A percentile compares a stretch with the other conserved stretches of the same genome.
phyloP scores from a whole-genome alignment of 805 yeast species.

The Jamesozyma spencerorum region DNA sequence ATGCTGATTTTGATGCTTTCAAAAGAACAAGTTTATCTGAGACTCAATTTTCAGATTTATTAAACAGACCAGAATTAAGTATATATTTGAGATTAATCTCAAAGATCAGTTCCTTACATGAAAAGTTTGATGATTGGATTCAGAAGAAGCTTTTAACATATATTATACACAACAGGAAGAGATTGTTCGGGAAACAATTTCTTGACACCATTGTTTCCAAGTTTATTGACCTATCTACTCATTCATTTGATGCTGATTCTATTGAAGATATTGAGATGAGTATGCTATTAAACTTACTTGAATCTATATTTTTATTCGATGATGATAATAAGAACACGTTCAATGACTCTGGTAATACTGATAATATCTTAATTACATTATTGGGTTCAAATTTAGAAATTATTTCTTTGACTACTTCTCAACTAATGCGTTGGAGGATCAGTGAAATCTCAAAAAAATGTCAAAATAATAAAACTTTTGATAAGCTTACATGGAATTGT shows the following conservation, averaged over 20 bases:
- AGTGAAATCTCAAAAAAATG: constrained; percentile 22
- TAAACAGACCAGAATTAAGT: constrained; percentile 5
- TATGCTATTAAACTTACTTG: constrained; percentile 32
- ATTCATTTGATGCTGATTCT: not conserved
- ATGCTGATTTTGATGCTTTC: not conserved
- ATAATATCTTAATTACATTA: constrained; percentile 13
- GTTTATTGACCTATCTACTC: constrained; percentile 1
- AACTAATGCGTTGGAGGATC: constrained; percentile 46
- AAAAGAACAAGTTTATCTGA: not conserved
- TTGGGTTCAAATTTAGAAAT: constrained; percentile 15
- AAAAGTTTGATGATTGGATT: constrained; percentile 11
- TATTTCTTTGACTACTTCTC: constrained; percentile 12
- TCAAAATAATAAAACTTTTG: constrained; percentile 13
- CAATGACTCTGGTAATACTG: constrained; percentile 6
- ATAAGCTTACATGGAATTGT: constrained; percentile 38
- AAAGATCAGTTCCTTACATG: constrained; percentile 7
- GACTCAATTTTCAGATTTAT: not conserved
- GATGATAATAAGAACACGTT: constrained; percentile 10
- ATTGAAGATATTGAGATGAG: constrained; percentile 5
- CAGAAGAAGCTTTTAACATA: constrained; percentile 3
- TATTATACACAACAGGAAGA: constrained; percentile 5
- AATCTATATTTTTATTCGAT: constrained; percentile 29
- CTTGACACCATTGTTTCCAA: constrained; percentile 2
- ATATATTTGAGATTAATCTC: constrained; percentile 6
- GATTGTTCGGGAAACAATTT: constrained; percentile 8